Evolutionary conservation across 2,329 filamentous ascomycete genomes (phyloP).

Genomic region (Bipolaris cookei): DNA sequence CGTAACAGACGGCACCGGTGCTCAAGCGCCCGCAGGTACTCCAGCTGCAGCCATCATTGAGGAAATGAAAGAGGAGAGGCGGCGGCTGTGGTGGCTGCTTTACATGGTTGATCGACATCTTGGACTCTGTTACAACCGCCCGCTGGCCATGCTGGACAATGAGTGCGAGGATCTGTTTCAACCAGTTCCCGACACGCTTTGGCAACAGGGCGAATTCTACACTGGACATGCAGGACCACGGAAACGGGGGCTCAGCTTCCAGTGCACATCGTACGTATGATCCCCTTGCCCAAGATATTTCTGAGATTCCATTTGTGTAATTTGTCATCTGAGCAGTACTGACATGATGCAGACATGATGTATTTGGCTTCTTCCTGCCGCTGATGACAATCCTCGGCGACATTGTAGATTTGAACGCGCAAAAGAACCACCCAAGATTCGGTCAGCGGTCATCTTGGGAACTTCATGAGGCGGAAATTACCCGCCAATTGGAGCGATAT

Average conservation of each 20-base stretch:
- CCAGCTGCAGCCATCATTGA: constrained; percentile 47
- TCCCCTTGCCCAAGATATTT: neutral
- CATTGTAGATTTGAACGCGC: constrained; percentile 88
- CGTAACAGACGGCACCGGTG: constrained; percentile 37
- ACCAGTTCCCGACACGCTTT: constrained; percentile 83
- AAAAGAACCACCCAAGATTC: constrained; percentile 85
- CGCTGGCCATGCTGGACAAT: constrained; percentile 78
- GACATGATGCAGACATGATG: constrained; percentile 63
- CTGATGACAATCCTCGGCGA: constrained; percentile 93
- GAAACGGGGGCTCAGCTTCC: constrained; percentile 72
- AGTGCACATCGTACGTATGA: constrained; percentile 68
- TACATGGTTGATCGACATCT: constrained; percentile 86
- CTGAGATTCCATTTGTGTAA: neutral
- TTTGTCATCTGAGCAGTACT: constrained; percentile 1
- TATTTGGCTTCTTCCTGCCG: constrained; percentile 90
- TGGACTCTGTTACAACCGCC: constrained; percentile 88
- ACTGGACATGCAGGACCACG: constrained; percentile 51
- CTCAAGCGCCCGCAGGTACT: constrained; percentile 34
- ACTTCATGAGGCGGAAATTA: constrained; percentile 77
- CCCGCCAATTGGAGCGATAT: constrained; percentile 79
- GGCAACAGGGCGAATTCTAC: constrained; percentile 82
- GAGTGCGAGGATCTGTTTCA: constrained; percentile 84
- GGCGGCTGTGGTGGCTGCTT: constrained; percentile 90
- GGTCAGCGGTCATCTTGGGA: constrained; percentile 78
- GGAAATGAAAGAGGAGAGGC: constrained; percentile 76